These are phyloP conservation scores for Epichloe typhina DNA, from an alignment of 2,329 filamentous ascomycete species.

Conservation along the genomic window DNA sequence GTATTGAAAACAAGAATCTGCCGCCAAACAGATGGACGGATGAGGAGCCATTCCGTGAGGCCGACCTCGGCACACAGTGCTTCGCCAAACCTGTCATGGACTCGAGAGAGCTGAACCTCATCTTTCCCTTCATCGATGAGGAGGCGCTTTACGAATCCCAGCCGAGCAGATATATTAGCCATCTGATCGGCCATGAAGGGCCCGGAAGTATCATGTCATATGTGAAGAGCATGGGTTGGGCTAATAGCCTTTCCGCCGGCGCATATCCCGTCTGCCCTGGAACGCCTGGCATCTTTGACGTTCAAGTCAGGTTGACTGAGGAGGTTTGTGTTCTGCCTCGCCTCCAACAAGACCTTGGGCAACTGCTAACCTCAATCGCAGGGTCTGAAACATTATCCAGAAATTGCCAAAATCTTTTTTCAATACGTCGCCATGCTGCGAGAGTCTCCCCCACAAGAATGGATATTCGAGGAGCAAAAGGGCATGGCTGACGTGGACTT, in stretches of 20 bases:
- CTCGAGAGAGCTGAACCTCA: slow-evolving; percentile 62
- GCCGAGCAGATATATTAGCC: slow-evolving; percentile 74
- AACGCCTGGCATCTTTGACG: slow-evolving; percentile 61
- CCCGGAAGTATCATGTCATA: slow-evolving; percentile 86
- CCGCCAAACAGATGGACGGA: slow-evolving; percentile 42
- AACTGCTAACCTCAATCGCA: slow-evolving; percentile 11
- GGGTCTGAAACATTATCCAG: slow-evolving; percentile 65
- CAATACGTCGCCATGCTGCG: slow-evolving; percentile 82
- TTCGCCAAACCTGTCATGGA: slow-evolving; percentile 92
- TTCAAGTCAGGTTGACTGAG: slow-evolving; percentile 69
- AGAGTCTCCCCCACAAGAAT: slow-evolving; percentile 69
- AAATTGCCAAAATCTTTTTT: slow-evolving; percentile 74
- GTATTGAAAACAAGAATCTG: slow-evolving; percentile 70
- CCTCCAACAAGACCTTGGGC: not conserved
- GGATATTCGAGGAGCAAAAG: slow-evolving; percentile 90
- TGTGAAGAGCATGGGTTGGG: slow-evolving; percentile 83
- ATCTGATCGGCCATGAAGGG: slow-evolving; percentile 84
- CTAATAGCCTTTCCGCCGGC: slow-evolving; percentile 68
- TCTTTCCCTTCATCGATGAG: slow-evolving; percentile 78
- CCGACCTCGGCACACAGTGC: slow-evolving; percentile 50
- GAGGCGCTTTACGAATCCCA: slow-evolving; percentile 67
- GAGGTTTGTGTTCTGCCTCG: slow-evolving; percentile 37
- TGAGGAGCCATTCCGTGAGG: slow-evolving; percentile 34
- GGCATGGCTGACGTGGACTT: slow-evolving; percentile 87
- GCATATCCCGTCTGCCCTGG: slow-evolving; percentile 66